Conservation (phyloP, 768 basidiomycete genomes). For the Mycena epipterygia region DNA sequence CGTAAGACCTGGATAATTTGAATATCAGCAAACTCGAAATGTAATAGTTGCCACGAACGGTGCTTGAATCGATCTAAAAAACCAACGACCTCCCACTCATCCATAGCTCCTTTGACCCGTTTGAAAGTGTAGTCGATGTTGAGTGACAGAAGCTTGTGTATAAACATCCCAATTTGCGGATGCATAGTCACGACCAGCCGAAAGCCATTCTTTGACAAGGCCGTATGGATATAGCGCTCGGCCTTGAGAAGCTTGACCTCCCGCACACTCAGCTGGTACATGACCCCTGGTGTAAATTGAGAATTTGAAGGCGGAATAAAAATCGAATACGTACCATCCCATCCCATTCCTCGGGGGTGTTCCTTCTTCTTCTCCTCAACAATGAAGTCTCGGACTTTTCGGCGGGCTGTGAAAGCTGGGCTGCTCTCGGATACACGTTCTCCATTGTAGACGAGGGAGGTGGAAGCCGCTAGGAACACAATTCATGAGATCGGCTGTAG, state of each 20-base stretch:
- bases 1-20: too few species aligned
- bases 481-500: neutral
- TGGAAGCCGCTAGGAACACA: neutral
- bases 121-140: slow-evolving; percentile 42
- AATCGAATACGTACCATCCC: neutral
- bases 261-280: neutral
- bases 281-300: neutral
- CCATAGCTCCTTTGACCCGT: slow-evolving; percentile 33
- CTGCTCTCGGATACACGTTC: neutral
- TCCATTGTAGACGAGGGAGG: neutral
- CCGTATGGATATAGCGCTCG: slow-evolving; percentile 26
- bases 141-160: slow-evolving; percentile 32
- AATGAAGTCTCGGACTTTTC: neutral
- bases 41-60: slow-evolving; percentile 11
- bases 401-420: neutral
- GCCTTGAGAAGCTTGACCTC: neutral
- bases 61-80: slow-evolving; percentile 21
- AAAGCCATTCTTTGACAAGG: slow-evolving; percentile 12
- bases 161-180: slow-evolving; percentile 12
- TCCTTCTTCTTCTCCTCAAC: neutral
- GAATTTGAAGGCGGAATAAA: neutral
- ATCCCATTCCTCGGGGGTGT: slow-evolving; percentile 11
- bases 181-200: slow-evolving; percentile 19
- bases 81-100: slow-evolving; percentile 41
- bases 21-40: too few species aligned